Conservation (phyloP, 768 basidiomycete species). For the Strobilomyces confusus region DNA sequence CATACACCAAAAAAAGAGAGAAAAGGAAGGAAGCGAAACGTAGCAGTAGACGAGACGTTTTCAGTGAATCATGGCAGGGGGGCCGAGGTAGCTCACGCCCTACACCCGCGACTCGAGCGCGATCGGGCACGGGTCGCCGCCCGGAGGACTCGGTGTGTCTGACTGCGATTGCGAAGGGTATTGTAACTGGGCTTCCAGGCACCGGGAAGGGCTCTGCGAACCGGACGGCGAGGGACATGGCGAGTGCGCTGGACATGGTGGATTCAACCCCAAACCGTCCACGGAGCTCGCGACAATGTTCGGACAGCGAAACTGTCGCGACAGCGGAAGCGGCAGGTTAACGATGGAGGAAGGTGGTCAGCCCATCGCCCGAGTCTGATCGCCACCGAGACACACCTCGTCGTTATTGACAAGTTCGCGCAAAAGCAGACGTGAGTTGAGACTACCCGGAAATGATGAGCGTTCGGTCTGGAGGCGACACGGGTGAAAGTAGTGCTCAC, state of each 20-base stretch:
- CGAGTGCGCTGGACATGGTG: slow-evolving; percentile 8
- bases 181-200: neutral
- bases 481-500: slow-evolving; percentile 16
- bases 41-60: neutral
- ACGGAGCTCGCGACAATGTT: slow-evolving; percentile 23
- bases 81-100: neutral
- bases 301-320: slow-evolving; percentile 21
- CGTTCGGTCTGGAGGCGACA: neutral
- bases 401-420: slow-evolving; percentile 27
- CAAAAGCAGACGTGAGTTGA: slow-evolving; percentile 28
- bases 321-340: no score
- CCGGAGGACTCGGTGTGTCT: neutral
- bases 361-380: neutral
- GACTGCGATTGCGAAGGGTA: neutral
- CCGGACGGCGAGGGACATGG: slow-evolving; percentile 10
- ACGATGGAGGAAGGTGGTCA: neutral
- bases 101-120: slow-evolving; percentile 14
- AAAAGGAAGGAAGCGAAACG: neutral
- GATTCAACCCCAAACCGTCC: slow-evolving; percentile 15
- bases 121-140: slow-evolving; percentile 11
- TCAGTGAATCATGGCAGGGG: neutral
- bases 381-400: slow-evolving; percentile 11
- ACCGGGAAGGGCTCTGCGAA: neutral
- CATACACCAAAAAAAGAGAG: neutral
- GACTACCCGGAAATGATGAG: slow-evolving; percentile 8